Percentiles rank a stretch among this genome's conserved stretches.
phyloP scores from a whole-genome alignment of 139 green algal species.

The Trebouxia sp. region DNA sequence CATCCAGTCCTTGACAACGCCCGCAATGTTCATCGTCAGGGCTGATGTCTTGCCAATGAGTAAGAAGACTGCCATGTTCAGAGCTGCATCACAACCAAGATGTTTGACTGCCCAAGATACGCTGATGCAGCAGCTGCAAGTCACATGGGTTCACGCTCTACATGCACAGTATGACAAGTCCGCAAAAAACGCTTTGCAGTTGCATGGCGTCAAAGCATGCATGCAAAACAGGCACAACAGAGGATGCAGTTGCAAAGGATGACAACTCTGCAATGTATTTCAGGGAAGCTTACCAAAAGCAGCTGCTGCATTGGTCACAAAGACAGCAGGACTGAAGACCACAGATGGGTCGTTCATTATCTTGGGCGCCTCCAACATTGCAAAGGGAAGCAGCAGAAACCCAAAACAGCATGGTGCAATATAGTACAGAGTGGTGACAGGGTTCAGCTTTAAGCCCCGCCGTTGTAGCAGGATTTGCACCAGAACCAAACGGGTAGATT shows the following conservation, averaged over 20 bases:
- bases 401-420: constrained; percentile 53
- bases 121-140: background rate
- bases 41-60: constrained; percentile 55
- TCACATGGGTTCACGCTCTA: background rate
- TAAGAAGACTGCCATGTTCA: constrained; percentile 34
- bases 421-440: constrained; percentile 83
- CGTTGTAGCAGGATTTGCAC: constrained; percentile 82
- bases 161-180: no score
- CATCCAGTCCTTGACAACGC: constrained; percentile 98
- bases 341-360: constrained; percentile 43
- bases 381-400: constrained; percentile 32
- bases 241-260: no score
- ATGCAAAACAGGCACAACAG: no score
- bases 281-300: constrained; percentile 90
- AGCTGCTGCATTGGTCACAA: constrained; percentile 86
- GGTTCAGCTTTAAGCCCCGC: constrained; percentile 85
- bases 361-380: constrained; percentile 8
- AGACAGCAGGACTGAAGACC: constrained; percentile 67
- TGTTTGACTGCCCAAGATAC: background rate
- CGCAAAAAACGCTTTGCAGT: no score
- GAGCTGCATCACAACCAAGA: background rate
- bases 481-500: constrained; percentile 73
- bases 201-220: no score
- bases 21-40: constrained; percentile 97
- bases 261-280: no score